Base-by-base conservation (phyloP, 2,329 filamentous ascomycete genomes). In the Colletotrichum navitas region DNA sequence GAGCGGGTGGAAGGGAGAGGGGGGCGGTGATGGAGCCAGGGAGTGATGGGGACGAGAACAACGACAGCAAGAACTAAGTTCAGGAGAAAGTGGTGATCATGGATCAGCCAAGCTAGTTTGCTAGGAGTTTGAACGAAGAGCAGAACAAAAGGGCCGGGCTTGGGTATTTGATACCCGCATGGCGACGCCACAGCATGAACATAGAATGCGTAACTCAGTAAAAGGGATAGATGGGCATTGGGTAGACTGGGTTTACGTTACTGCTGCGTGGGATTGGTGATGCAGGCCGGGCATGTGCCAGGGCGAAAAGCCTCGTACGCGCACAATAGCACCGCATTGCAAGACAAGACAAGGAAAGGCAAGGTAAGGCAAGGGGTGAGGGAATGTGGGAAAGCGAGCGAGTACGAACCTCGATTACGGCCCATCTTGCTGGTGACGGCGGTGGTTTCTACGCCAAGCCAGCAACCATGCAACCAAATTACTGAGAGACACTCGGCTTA, bases 391-490 rank as follows among this genome's bases (percentile, higher is more conserved):
- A 68, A 18, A 12, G 58, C 39, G 21, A 45, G 39, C 26, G 18
- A 66, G 66, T 51, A 72, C 70, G 58, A 66, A 72, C 70, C 70
- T 72, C 70, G 60, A 71, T 72, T 72, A 45, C 70, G 70, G 26
- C 66, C 70, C 70, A 72, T 72, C 55, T 66, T 60, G 55, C 62
- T 41, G 24, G 39, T 18, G 56, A 24, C 26, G 45, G 56, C 32
- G 24, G 41, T 41, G 10, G 11, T 34, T 12, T 39, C 45, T 63
- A 7, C 51, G 66, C 67, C 70, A 71, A 72, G 70, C 70, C 66
- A 72, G 67, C 32, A 69, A 71, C 54, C 65, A 71, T 64, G 70
- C 70, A 72, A 64, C 16, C 34, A 72, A 72, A 71, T 72, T 72
- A 71, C 32, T 71, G 69, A 68, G 65, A 71, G 69, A 71, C 69